Base-by-base conservation (phyloP, 2,329 filamentous ascomycete species). In the Taxawa tesnikishii region DNA sequence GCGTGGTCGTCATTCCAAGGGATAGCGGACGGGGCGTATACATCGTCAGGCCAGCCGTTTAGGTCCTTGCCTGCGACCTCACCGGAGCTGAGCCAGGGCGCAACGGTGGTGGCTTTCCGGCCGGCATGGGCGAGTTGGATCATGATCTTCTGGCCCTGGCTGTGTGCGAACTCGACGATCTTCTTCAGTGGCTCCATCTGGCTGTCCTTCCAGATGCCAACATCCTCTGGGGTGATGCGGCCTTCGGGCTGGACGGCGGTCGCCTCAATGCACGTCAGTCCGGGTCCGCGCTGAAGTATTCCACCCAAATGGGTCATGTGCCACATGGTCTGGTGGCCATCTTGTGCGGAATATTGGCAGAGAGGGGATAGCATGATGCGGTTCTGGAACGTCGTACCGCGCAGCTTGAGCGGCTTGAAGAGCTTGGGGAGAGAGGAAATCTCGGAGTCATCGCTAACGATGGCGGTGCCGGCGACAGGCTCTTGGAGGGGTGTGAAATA, bases 111-210 rank as follows among this genome's bases (percentile, higher is more conserved):
- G 4, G 71, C 69, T 45, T 76, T 76, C 17, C 71, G 55, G 5
- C 85, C 85, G 0, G 83, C 84, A 48, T 94, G 85, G 1, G 63
- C 82, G 4, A 93, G 66, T 60, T 94, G 85, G 39, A 93, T 77
- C 31, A 72, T 83, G 32, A 83, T 74, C 41, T 80, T 74, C 48
- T 84, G 76, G 49, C 68, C 70, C 56, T 93, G 85, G 15, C 70
- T 74, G 60, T 92, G 84, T 3, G 79, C 73, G 40, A 85, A 92
- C 39, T 92, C 81, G 21, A 77, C 72, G 28, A 88, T 69, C 37
- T 71, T 69, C 49, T 68, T 70, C 36, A 92, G 59, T 0, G 77
- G 75, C 40, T 69, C 76, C 38, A 87, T 78, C 54, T 94, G 87
- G 19, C 69, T 74, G 53, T 94, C 87, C 40, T 79, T 67, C 87